Conservation (phyloP, 805 yeast genomes). For the Komagataella pastoris region DNA sequence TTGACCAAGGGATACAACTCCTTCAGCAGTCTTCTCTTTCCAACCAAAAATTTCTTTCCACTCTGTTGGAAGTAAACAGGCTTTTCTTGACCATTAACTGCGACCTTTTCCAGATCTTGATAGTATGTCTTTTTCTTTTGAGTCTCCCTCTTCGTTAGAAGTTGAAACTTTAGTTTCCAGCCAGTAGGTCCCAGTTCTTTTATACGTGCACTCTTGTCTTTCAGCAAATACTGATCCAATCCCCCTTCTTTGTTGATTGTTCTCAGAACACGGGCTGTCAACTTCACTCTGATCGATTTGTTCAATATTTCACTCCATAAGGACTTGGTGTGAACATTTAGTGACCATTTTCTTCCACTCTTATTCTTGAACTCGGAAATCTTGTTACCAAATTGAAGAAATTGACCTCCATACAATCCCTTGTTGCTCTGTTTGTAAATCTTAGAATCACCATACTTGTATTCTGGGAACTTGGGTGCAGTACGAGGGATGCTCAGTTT, state of each 20-base stretch:
- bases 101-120: constrained; percentile 19
- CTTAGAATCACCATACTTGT: constrained; percentile 68
- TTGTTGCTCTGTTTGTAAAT: constrained; percentile 74
- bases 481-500: constrained; percentile 26
- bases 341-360: constrained; percentile 62
- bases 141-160: constrained; percentile 34
- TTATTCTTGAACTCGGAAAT: constrained; percentile 68
- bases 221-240: constrained; percentile 72
- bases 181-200: constrained; percentile 90
- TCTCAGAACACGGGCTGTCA: constrained; percentile 70
- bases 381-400: constrained; percentile 62
- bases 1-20: constrained; percentile 39
- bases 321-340: constrained; percentile 63
- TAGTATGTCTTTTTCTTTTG: constrained; percentile 25
- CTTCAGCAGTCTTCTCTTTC: constrained; percentile 49
- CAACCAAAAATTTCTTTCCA: constrained; percentile 39
- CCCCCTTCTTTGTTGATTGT: constrained; percentile 94
- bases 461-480: constrained; percentile 39
- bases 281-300: constrained; percentile 38
- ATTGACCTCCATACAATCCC: constrained; percentile 86
- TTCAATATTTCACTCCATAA: constrained; percentile 79
- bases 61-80: constrained; percentile 38
- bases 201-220: constrained; percentile 79
- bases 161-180: constrained; percentile 76
- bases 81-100: constrained; percentile 12